Base-by-base conservation (phyloP, 306 rosid species). In the Castanopsis chinensis region DNA sequence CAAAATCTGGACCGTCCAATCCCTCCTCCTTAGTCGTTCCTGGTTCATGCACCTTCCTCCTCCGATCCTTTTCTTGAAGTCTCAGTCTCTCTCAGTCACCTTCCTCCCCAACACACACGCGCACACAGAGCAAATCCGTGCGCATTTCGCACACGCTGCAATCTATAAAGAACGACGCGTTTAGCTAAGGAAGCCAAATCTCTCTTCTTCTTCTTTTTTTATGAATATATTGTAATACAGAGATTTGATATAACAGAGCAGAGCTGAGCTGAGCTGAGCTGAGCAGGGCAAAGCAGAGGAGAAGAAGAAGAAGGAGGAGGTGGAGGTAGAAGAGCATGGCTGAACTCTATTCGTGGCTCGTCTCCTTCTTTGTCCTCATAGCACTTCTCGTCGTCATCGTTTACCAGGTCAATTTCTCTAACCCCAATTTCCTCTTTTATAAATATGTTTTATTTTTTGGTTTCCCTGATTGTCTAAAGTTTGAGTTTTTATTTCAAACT, bases 361-460 rank as follows among this genome's bases (percentile, higher is more conserved):
- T 95, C 79, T 93, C 98, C 86, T 95, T 95, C 91, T 88, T 95
- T 87, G 80, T 90, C 76, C 88, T 95, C 72, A 88, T 95, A 18
- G 85, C 90, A 73, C 85, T 95, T 59, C 96, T 95, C 57, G 80
- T 83, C 72, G 85, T 93, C 74, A 85, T 95, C 82, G 92, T 92
- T 67, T 95, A 79, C 81, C 99, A 95, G 99, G 99, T 94, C 81
- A 72, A 53, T 76, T 73, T 28, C 52, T 41, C 59, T 3, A 78
- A 30, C 75, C 75, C 81, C 80, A 71, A 5, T 10, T 33, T 5
- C 65, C 56, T 32, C 11, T 68, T 54, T 32, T 45, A 32, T 14
- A 8, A 55, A 11, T 17, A 5, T 37, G 21, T 41, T 1, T 11
- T 17, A 3, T 35, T 41, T 25, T 52, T 5, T 6, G 18, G 10